phyloP scores from a whole-genome alignment of 257 asterid species.

The Plantago elongata region DNA sequence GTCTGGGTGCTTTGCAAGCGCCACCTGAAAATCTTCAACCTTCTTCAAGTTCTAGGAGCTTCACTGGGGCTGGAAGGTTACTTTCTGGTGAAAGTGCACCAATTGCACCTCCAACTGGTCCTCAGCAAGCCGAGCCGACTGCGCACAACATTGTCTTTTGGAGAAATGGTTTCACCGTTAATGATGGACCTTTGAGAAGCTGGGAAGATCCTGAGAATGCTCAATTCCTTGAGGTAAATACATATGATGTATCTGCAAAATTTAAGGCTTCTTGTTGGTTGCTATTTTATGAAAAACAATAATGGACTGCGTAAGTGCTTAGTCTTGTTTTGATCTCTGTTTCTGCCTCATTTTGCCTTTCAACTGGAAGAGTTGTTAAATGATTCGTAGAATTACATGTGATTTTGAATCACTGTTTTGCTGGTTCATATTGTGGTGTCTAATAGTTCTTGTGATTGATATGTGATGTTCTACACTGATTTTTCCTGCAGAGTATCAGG shows the following conservation, averaged over 20 bases:
- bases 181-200: constrained; percentile 93
- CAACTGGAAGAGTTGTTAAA: too few relatives aligned
- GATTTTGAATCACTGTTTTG: neutral
- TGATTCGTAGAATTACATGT: too few relatives aligned
- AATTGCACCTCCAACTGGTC: constrained; percentile 40
- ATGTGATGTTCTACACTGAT: constrained; percentile 4
- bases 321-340: too few relatives aligned
- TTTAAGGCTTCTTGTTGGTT: neutral
- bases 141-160: constrained; percentile 89
- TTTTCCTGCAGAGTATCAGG: constrained; percentile 65
- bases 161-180: constrained; percentile 92
- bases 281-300: neutral
- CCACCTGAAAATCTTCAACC: constrained; percentile 34
- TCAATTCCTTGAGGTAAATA: constrained; percentile 68
- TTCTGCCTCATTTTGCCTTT: too few relatives aligned
- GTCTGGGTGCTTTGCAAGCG: constrained; percentile 54
- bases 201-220: constrained; percentile 93
- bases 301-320: too few relatives aligned
- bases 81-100: constrained; percentile 63
- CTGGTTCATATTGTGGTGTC: neutral
- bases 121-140: constrained; percentile 70
- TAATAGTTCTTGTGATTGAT: constrained; percentile 3
- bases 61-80: constrained; percentile 77
- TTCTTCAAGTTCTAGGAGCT: constrained; percentile 75
- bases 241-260: neutral